These are phyloP conservation scores for Pholiota molesta DNA, from an alignment of 768 basidiomycete genomes.

Conservation along the genomic window DNA sequence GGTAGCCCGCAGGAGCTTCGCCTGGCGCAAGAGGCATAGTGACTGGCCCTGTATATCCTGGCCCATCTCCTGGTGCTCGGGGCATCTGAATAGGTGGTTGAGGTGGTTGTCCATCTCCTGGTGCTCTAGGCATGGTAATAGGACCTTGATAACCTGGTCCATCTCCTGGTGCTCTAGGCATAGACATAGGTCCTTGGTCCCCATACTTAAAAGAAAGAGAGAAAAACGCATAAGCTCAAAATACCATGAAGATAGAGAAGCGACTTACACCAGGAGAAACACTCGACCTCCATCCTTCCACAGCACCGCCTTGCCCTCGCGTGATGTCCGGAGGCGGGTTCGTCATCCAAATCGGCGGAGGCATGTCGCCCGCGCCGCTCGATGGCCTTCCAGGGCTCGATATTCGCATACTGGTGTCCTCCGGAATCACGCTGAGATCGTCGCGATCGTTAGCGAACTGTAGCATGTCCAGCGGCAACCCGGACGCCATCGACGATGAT, in stretches of 20 bases:
- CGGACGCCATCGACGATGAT: conserved; percentile 18
- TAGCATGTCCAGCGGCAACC: conserved; percentile 19
- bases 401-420: conserved; percentile 14
- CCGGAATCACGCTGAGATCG: conserved; percentile 20
- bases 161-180: conserved; percentile 6
- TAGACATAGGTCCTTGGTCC: neutral
- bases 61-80: conserved; percentile 1
- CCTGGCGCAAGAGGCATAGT: conserved; percentile 4
- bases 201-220: neutral
- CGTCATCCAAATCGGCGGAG: too few species aligned
- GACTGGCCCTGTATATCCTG: neutral
- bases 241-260: neutral
- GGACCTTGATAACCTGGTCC: neutral
- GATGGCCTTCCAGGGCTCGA: neutral
- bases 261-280: conserved; percentile 5
- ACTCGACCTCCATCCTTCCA: neutral
- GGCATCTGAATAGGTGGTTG: conserved; percentile 2
- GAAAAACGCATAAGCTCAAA: neutral
- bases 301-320: neutral
- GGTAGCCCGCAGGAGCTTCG: neutral
- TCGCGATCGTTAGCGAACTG: conserved; percentile 17
- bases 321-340: neutral
- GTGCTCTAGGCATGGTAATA: conserved; percentile 1
- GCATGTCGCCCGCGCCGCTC: neutral
- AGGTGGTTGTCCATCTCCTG: neutral